Conservation (phyloP, 495 filamentous ascomycete species). For the Penicillium cataractarum region DNA sequence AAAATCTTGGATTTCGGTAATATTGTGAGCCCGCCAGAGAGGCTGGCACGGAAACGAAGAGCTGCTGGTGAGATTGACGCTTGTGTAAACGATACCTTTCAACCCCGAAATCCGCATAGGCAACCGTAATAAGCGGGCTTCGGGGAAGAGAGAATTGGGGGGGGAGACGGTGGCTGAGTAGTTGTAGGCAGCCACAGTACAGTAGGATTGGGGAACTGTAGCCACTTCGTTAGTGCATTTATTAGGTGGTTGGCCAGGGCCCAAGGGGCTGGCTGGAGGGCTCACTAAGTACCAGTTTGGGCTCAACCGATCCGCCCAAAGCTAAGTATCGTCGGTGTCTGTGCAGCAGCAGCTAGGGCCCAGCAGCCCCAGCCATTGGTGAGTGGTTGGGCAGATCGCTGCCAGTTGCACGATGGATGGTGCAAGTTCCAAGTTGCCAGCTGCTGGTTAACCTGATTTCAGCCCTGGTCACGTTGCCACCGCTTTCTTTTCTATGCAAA, state of each 20-base stretch:
- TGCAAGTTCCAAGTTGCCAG: not conserved
- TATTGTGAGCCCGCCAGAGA: slow-evolving; percentile 14
- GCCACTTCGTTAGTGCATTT: not conserved
- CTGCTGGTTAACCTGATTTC: not conserved
- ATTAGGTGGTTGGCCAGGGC: no score
- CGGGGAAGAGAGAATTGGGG: not conserved
- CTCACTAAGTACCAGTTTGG: not conserved
- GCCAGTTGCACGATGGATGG: not conserved
- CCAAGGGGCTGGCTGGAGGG: no score
- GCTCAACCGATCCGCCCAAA: not conserved
- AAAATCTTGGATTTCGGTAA: slow-evolving; percentile 1
- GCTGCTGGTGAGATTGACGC: not conserved
- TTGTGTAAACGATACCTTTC: not conserved
- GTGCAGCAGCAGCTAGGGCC: not conserved
- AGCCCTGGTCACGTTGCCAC: not conserved
- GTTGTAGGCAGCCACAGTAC: not conserved
- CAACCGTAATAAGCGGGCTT: not conserved
- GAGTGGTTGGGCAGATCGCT: not conserved
- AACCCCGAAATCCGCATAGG: not conserved
- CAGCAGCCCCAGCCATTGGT: not conserved
- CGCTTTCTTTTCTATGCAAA: not conserved
- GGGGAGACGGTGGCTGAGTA: not conserved
- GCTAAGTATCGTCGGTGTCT: not conserved
- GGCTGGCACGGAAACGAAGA: not conserved
- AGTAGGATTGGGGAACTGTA: not conserved